A percentile compares a stretch with the other conserved stretches of the same genome.
Conservation (phyloP, 345 rosid genomes). For the Eucalyptus camaldulensis region DNA sequence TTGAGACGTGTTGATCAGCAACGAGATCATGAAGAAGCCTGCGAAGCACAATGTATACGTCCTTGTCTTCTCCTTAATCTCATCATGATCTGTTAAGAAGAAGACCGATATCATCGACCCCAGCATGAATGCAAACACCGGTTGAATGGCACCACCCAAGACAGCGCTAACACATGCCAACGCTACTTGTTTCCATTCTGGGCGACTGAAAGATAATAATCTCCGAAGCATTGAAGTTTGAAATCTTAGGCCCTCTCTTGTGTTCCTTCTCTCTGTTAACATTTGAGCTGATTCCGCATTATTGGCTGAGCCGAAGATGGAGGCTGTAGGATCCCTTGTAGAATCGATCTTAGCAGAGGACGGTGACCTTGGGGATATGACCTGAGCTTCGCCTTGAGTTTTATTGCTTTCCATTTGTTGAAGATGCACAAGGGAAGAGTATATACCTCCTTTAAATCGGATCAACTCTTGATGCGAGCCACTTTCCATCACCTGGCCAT, state of each 20-base stretch:
- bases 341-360: neutral
- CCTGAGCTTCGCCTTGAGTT: neutral
- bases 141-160: neutral
- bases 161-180: neutral
- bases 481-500: conserved; percentile 11
- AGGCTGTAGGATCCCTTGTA: neutral
- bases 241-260: neutral
- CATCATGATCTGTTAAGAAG: neutral
- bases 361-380: neutral
- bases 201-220: conserved; percentile 2
- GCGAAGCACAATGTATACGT: neutral
- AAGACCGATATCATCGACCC: neutral
- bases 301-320: neutral
- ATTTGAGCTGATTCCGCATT: neutral
- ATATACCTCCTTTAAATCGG: conserved; percentile 3
- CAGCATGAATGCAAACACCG: neutral
- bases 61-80: neutral
- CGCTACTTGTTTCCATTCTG: conserved; percentile 18
- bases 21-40: neutral
- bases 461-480: conserved; percentile 20
- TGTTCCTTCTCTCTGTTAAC: neutral
- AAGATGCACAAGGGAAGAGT: neutral
- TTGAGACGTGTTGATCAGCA: conserved; percentile 1
- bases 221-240: conserved; percentile 5
- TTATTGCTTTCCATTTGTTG: neutral